Conservation (phyloP, 306 rosid species). For the Lathyrus oleraceus region DNA sequence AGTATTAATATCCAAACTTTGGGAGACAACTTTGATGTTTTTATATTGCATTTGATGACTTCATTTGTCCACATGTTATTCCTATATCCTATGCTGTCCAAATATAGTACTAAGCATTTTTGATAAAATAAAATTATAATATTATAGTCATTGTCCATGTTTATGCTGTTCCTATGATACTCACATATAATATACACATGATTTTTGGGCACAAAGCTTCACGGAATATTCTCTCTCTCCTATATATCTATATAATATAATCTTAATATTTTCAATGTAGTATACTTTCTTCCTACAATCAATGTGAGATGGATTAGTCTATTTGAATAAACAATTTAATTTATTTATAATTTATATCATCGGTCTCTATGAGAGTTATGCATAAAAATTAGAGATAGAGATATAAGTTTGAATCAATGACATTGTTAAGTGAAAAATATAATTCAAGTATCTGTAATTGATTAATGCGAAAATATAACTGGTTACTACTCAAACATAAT, state of each 20-base stretch:
- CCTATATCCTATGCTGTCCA: slow-evolving; percentile 25
- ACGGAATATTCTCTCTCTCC: neutral
- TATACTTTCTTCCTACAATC: too few relatives aligned
- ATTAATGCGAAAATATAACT: too few relatives aligned
- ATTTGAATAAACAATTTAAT: too few relatives aligned
- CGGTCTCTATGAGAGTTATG: too few relatives aligned
- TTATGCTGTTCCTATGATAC: slow-evolving; percentile 1
- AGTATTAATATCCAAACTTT: neutral
- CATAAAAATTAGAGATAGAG: too few relatives aligned
- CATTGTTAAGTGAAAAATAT: too few relatives aligned
- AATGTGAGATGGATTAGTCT: too few relatives aligned
- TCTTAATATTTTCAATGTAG: too few relatives aligned
- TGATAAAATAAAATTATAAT: slow-evolving; percentile 2
- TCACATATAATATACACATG: neutral
- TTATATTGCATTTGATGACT: slow-evolving; percentile 29
- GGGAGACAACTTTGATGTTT: slow-evolving; percentile 21
- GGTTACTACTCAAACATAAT: too few relatives aligned
- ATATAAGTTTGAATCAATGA: too few relatives aligned
- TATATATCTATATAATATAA: neutral
- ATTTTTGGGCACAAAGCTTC: neutral
- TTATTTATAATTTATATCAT: too few relatives aligned
- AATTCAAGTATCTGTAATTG: too few relatives aligned
- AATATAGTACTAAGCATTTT: slow-evolving; percentile 9
- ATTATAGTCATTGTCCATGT: slow-evolving; percentile 23
- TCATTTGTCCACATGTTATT: slow-evolving; percentile 24